Evolutionary conservation across 345 rosid genomes (phyloP), one percentile per base, ranked within the genome.

Genomic region (Firmiana major): DNA sequence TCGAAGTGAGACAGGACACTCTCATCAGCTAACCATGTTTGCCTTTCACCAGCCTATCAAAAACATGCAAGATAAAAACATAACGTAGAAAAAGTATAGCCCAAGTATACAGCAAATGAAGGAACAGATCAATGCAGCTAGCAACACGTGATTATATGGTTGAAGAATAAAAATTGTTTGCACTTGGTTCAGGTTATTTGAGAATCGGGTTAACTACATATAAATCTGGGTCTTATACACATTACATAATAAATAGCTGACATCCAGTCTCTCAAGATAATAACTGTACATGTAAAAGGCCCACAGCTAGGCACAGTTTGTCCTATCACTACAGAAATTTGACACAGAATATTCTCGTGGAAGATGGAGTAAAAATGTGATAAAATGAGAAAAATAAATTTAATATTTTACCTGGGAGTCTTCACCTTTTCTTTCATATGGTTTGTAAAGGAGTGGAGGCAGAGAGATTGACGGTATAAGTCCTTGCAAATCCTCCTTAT

Each of bases 11-110:
- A 73, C 81, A 86, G 58, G 78, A 87, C 88, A 82, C 83, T 87
- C 83, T 88, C 96, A 78, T 92, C 98, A 79, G 90, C 91, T 82
- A 95, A 77, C 99, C 99, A 95, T 59, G 93, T 85, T 75, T 83
- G 64, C 76, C 89, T 85, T 84, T 85, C 89, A 78, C 70, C 83
- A 74, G 79, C 92, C 97, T 93, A 84, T 73, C 72, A 78, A 69
- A 84, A 80, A 75, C 72, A 81, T 74, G 62, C 54, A 75, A 67
- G 36, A 59, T 74, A 40, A 73, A 12, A 42, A 74, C 5, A 45
- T 8, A 45, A 22, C 22, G 55, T 24, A 46, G n/a, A 3, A 21
- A 68, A 45, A 45, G 13, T 45, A 45, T 7, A 68, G 31, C 36
- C 36, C 54, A 67, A 67, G 48, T 43, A 67, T 21, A 34, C n/a